Evolutionary conservation across 1,284 basidiomycete species (phyloP).

Genomic region (Tilletia walkeri): DNA sequence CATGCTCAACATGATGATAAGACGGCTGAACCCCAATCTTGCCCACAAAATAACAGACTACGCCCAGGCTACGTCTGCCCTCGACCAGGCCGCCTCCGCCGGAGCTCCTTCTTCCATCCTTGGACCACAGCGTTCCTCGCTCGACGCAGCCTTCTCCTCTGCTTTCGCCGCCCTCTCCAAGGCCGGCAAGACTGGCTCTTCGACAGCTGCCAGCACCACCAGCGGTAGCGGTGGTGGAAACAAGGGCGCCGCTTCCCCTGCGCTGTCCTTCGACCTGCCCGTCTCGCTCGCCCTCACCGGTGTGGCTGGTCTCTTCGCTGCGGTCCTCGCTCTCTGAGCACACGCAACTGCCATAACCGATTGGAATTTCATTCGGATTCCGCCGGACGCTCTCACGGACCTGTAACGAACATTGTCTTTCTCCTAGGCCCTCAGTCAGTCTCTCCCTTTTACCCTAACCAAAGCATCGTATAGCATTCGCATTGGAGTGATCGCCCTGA

Average conservation of each 20-base stretch:
- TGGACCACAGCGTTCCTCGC: background rate
- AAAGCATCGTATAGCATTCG: too few relatives aligned
- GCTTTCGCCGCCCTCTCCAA: background rate
- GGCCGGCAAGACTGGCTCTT: background rate
- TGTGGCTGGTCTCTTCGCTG: constrained; percentile 11
- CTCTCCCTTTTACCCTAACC: too few relatives aligned
- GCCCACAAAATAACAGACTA: background rate
- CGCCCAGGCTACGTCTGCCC: constrained; percentile 14
- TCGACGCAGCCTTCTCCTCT: background rate
- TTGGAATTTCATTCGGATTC: background rate
- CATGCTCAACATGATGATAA: too few relatives aligned
- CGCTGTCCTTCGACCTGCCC: constrained; percentile 6
- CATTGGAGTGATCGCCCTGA: too few relatives aligned
- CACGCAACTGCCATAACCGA: background rate
- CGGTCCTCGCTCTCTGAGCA: constrained; percentile 10
- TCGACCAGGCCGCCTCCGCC: background rate
- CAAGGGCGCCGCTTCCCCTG: background rate
- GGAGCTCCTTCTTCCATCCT: background rate
- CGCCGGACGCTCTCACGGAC: too few relatives aligned
- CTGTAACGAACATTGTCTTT: too few relatives aligned
- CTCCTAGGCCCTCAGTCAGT: too few relatives aligned
- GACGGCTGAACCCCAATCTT: too few relatives aligned
- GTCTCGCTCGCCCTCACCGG: constrained; percentile 13
- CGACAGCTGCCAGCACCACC: background rate
- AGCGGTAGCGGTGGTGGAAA: background rate